Conservation (phyloP, 202 grass and related monocot genomes). For the Elaeis oleifera region DNA sequence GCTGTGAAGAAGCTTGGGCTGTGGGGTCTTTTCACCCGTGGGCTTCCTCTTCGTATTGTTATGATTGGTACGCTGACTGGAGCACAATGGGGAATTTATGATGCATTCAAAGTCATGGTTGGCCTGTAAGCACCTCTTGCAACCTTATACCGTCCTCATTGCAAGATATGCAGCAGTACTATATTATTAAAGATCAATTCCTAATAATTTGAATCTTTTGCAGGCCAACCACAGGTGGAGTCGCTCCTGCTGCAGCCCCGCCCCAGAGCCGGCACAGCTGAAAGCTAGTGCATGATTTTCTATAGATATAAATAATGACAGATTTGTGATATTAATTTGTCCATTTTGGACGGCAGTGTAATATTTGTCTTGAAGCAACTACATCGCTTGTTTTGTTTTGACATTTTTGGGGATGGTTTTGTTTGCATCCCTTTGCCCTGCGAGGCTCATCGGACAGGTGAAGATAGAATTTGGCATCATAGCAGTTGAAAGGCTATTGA, state of each 20-base stretch:
- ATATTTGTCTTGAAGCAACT: background rate
- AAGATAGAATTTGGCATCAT: too few relatives aligned
- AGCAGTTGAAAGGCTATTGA: too few relatives aligned
- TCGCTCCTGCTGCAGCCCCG: slow-evolving; percentile 34
- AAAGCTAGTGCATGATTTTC: slow-evolving; percentile 35
- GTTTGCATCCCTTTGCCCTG: background rate
- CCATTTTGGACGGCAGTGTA: background rate
- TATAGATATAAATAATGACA: background rate
- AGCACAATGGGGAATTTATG: slow-evolving; percentile 81
- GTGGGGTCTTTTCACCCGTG: slow-evolving; percentile 70
- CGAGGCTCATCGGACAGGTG: background rate
- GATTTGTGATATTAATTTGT: background rate
- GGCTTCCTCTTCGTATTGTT: slow-evolving; percentile 80
- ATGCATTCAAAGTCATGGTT: slow-evolving; percentile 88
- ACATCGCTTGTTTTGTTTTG: slow-evolving; percentile 6
- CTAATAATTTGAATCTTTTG: slow-evolving; percentile 8
- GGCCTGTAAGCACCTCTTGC: slow-evolving; percentile 57
- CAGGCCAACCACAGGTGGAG: slow-evolving; percentile 80
- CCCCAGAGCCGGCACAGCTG: slow-evolving; percentile 12
- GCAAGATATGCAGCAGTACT: too few relatives aligned
- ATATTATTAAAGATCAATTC: too few relatives aligned
- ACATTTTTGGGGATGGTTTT: slow-evolving; percentile 10
- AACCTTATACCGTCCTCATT: background rate
- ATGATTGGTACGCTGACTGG: slow-evolving; percentile 90
- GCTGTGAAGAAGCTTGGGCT: slow-evolving; percentile 80